Evolutionary conservation across 768 basidiomycete species (phyloP).

Genomic region (Rhizopogon vulgaris): DNA sequence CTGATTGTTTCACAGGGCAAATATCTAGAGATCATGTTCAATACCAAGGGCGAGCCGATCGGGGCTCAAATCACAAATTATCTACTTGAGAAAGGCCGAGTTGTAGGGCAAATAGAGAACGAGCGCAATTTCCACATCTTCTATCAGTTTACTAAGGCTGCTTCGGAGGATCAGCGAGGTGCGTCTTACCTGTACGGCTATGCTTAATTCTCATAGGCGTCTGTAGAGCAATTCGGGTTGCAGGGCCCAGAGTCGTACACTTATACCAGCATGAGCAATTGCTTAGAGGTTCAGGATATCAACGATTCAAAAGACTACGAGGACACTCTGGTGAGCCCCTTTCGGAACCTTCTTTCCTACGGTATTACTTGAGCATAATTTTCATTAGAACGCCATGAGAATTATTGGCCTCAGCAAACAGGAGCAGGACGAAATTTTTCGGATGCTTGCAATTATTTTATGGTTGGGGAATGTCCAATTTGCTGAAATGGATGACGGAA

Average conservation of each 20-base stretch:
- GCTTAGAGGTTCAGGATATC: conserved; percentile 86
- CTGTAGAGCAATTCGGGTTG: conserved; percentile 83
- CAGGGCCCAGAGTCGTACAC: conserved; percentile 95
- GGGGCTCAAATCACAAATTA: conserved; percentile 99
- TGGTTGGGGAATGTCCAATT: conserved; percentile 98
- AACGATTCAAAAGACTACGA: conserved; percentile 83
- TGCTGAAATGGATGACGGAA: conserved; percentile 82
- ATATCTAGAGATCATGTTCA: conserved; percentile 99
- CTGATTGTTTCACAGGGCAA: conserved; percentile 62
- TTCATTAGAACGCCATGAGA: conserved; percentile 79
- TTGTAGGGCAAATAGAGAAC: conserved; percentile 93
- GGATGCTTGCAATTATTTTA: conserved; percentile 84
- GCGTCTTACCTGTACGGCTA: conserved; percentile 11
- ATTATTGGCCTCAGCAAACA: conserved; percentile 78
- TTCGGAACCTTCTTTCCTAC: background rate
- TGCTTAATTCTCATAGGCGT: conserved; percentile 8
- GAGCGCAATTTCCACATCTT: conserved; percentile 99
- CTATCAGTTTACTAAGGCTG: conserved; percentile 98
- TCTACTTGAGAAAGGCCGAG: conserved; percentile 91
- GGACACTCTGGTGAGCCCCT: conserved; percentile 72
- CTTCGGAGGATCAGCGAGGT: conserved; percentile 86
- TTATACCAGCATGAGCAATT: conserved; percentile 89
- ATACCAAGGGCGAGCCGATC: conserved; percentile 84
- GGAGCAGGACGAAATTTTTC: conserved; percentile 91
- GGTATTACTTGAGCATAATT: background rate